Evolutionary conservation across 768 basidiomycete species (phyloP), one percentile per base, ranked within the genome.

Genomic region (Gymnopilus dilepis): DNA sequence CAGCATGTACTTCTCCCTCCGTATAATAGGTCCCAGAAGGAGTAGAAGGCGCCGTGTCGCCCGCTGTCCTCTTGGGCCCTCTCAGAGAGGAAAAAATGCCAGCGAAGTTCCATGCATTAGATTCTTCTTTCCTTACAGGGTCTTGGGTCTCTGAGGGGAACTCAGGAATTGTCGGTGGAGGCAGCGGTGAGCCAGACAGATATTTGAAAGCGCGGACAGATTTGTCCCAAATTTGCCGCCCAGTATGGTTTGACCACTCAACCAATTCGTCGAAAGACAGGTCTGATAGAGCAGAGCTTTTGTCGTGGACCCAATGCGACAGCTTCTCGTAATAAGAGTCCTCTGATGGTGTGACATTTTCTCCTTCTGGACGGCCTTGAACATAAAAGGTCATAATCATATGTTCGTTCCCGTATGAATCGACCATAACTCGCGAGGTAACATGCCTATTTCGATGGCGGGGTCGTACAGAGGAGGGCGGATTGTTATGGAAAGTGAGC

Each of bases 301-400:
- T 81, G 31, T 78, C 74, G 28, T 78, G 75, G 5, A 77, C 69
- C 84, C 84, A 86, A 9, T 72, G 67, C 6, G 74, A 71, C 11
- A 77, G 66, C 13, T 76, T 72, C 28, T 86, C 82, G 21, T 84
- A 60, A 65, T 82, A 82, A 6, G 80, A 78, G 8, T 77, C 72
- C 15, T 83, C 81, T 5, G 76, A 70, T 7, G 74, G 68, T 2
- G 72, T 56, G 6, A 64, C 59, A 15, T 67, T 58, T 34, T 76
- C 73, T 28, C 80, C 80, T 50, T 83, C 79, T 37, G 81, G 76
- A 48, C 80, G 77, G 37, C 86, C 87, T 77, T 91, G 84, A 26
- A 94, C 81, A 66, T 89, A 95, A 75, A 95, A 95, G 43, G 89
- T 89, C 71, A 95, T 81, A 30, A 92, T 81, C 86, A 95, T 87